Evolutionary conservation across 805 yeast species (phyloP).

Genomic region (Candida ulmi): DNA sequence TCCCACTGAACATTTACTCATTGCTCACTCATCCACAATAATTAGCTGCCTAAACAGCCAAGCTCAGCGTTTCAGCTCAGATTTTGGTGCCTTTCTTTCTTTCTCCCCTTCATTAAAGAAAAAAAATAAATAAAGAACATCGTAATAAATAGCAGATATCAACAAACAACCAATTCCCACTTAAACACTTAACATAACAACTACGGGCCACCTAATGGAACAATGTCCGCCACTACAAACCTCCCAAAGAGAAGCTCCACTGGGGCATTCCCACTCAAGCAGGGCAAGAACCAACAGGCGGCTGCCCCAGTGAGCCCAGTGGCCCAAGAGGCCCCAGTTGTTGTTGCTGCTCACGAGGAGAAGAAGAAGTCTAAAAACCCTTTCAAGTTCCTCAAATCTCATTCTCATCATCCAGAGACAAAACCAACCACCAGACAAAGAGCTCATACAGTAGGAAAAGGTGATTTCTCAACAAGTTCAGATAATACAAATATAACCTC

Average conservation of each 20-base stretch:
- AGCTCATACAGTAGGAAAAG: neutral
- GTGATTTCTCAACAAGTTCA: neutral
- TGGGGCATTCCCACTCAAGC: neutral
- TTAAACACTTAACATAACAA: neutral
- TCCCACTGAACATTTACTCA: too few relatives aligned
- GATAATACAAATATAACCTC: neutral
- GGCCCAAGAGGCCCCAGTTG: too few relatives aligned
- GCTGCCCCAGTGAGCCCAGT: too few relatives aligned
- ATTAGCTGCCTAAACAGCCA: too few relatives aligned
- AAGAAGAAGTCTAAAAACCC: constrained; percentile 3
- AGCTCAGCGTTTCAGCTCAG: too few relatives aligned
- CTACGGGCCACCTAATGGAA: neutral
- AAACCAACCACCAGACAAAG: neutral
- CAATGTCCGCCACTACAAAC: neutral
- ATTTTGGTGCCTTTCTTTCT: too few relatives aligned
- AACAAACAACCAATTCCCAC: neutral
- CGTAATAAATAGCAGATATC: neutral
- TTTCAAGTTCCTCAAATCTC: constrained; percentile 2
- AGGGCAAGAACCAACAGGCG: too few relatives aligned
- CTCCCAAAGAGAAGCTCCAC: neutral
- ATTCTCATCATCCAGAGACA: neutral
- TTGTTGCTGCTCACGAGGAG: neutral
- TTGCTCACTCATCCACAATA: too few relatives aligned
- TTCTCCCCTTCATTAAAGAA: too few relatives aligned
- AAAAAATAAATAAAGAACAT: too few relatives aligned